A percentile compares a stretch with the other conserved stretches of the same genome.
These are phyloP conservation scores for Colletotrichum sp. DNA, from an alignment of 2,329 filamentous ascomycete genomes.

Conservation along the genomic window DNA sequence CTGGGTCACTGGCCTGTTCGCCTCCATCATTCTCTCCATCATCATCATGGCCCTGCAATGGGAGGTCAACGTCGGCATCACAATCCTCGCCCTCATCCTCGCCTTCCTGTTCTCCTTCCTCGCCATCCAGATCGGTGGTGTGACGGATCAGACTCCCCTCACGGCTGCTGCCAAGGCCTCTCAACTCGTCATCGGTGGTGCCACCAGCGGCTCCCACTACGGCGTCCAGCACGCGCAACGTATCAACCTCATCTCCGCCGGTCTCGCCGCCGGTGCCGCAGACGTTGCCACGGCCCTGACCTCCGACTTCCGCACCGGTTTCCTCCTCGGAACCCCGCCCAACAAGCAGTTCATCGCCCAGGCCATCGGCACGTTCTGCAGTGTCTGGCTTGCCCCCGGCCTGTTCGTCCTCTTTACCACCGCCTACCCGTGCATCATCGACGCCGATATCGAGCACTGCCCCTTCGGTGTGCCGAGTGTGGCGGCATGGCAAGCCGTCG, in stretches of 20 bases:
- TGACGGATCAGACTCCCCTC: conserved; percentile 67
- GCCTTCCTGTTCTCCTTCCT: conserved; percentile 68
- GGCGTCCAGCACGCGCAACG: conserved; percentile 53
- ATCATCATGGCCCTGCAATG: conserved; percentile 57
- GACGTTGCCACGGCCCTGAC: conserved; percentile 53
- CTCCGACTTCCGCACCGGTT: conserved; percentile 66
- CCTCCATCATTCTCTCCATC: conserved; percentile 57
- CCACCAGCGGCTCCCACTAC: conserved; percentile 57
- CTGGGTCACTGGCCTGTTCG: conserved; percentile 51
- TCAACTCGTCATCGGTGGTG: conserved; percentile 65
- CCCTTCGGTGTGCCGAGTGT: conserved; percentile 63
- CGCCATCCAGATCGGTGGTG: conserved; percentile 64
- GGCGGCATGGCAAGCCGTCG: conserved; percentile 65
- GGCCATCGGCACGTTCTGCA: conserved; percentile 59
- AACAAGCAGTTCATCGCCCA: conserved; percentile 67
- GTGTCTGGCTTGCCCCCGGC: conserved; percentile 64
- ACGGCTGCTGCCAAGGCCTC: conserved; percentile 73
- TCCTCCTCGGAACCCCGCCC: conserved; percentile 63
- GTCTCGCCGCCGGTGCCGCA: conserved; percentile 51
- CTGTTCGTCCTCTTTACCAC: conserved; percentile 66
- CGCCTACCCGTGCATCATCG: conserved; percentile 67
- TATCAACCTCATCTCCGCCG: conserved; percentile 64
- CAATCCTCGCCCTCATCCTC: conserved; percentile 59
- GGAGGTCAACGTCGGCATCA: conserved; percentile 61
- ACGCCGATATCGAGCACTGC: conserved; percentile 49